Evolutionary conservation across 2,329 filamentous ascomycete genomes (phyloP).

Genomic region (Trichoderma polysporum): DNA sequence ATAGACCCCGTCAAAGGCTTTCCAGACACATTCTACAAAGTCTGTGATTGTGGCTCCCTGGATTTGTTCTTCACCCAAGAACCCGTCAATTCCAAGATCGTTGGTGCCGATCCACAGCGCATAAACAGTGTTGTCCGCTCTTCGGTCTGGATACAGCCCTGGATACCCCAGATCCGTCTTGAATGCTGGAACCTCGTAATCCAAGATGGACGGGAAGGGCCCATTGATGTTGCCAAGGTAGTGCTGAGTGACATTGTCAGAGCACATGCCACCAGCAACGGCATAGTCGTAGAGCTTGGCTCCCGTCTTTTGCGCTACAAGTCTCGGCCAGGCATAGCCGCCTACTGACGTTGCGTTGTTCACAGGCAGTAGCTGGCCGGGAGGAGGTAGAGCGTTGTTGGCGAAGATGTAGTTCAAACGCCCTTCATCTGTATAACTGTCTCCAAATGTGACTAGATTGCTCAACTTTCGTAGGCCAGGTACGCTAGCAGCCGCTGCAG

Average conservation of each 20-base stretch:
- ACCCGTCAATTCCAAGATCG: slow-evolving; percentile 66
- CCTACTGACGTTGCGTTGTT: slow-evolving; percentile 59
- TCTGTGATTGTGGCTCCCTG: slow-evolving; percentile 59
- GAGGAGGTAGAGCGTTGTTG: slow-evolving; percentile 60
- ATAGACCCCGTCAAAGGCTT: slow-evolving; percentile 63
- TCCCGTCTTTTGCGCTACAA: slow-evolving; percentile 59
- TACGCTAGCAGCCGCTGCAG: neutral
- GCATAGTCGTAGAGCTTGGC: slow-evolving; percentile 67
- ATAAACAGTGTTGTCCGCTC: slow-evolving; percentile 64
- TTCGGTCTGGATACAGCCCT: slow-evolving; percentile 43
- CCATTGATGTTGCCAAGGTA: slow-evolving; percentile 42
- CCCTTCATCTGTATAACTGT: slow-evolving; percentile 75
- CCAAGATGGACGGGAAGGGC: slow-evolving; percentile 54
- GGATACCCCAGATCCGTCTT: slow-evolving; percentile 46
- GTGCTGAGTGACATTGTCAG: slow-evolving; percentile 55
- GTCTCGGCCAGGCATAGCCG: slow-evolving; percentile 68
- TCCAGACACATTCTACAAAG: slow-evolving; percentile 68
- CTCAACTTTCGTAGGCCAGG: slow-evolving; percentile 27
- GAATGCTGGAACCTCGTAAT: slow-evolving; percentile 61
- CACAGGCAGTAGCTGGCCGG: slow-evolving; percentile 50
- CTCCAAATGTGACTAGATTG: slow-evolving; percentile 68
- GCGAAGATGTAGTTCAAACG: slow-evolving; percentile 64
- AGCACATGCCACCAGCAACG: slow-evolving; percentile 70
- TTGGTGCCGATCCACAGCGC: slow-evolving; percentile 81
- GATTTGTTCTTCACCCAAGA: slow-evolving; percentile 64